A percentile compares a stretch with the other conserved stretches of the same genome.
Conservation (phyloP, 257 asterid species). For the Fraxinus cuspidata region DNA sequence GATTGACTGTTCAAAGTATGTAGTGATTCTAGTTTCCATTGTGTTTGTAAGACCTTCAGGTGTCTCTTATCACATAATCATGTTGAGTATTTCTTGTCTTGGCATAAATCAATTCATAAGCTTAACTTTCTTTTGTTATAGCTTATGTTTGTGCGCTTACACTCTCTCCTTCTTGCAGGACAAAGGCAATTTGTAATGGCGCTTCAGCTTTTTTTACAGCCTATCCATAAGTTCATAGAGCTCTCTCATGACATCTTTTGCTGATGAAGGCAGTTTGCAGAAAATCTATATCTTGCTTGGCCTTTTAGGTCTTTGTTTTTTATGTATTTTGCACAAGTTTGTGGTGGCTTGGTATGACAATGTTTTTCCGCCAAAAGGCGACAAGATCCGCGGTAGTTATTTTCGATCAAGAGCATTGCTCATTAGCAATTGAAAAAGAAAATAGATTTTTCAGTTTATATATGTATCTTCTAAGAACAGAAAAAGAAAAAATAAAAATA, state of each 20-base stretch:
- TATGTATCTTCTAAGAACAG: too few species aligned
- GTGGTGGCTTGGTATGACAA: neutral
- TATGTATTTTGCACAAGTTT: slow-evolving; percentile 9
- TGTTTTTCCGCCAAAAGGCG: too few species aligned
- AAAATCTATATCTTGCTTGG: slow-evolving; percentile 14
- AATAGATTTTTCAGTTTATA: too few species aligned
- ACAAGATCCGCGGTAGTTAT: too few species aligned
- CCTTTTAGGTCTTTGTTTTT: slow-evolving; percentile 18
- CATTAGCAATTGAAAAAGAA: too few species aligned
- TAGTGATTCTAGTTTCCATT: neutral
- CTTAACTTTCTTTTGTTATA: slow-evolving; percentile 3
- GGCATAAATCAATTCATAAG: neutral
- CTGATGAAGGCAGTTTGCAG: slow-evolving; percentile 29
- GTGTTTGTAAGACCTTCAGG: neutral
- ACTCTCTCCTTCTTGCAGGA: slow-evolving; percentile 39
- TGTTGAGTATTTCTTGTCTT: slow-evolving; percentile 5
- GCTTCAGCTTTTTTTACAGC: slow-evolving; percentile 21
- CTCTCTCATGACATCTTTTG: slow-evolving; percentile 12
- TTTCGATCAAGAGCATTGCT: too few species aligned
- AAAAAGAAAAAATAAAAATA: too few species aligned
- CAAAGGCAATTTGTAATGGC: slow-evolving; percentile 37
- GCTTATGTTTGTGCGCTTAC: slow-evolving; percentile 20
- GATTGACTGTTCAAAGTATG: neutral
- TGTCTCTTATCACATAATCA: slow-evolving; percentile 8
- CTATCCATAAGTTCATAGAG: slow-evolving; percentile 18